Conservation (phyloP, 2,329 filamentous ascomycete genomes). For the Pseudogymnoascus verrucosus region DNA sequence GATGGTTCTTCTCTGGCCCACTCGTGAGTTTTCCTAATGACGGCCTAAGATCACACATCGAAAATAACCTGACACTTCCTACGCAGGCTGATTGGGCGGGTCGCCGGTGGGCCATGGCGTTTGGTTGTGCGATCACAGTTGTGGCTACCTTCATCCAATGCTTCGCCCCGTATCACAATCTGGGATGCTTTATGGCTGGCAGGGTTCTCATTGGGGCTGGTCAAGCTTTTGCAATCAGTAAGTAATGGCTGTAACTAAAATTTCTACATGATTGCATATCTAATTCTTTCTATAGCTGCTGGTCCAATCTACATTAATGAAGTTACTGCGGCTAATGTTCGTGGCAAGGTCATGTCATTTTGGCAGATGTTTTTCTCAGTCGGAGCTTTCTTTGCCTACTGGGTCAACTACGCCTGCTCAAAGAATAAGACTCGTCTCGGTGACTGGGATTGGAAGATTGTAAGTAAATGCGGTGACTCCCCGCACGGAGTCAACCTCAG, state of each 20-base stretch:
- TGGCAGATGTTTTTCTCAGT: conserved; percentile 61
- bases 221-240: conserved; percentile 51
- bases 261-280: not conserved
- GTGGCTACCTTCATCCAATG: conserved; percentile 60
- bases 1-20: not conserved
- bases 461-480: conserved; percentile 48
- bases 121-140: conserved; percentile 55
- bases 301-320: conserved; percentile 64
- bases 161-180: conserved; percentile 49
- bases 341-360: conserved; percentile 58
- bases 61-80: not conserved
- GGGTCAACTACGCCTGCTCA: conserved; percentile 55
- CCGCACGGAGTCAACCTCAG: not conserved
- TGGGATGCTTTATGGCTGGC: conserved; percentile 59
- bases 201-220: conserved; percentile 60
- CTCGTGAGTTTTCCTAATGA: not conserved
- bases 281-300: conserved; percentile 35
- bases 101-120: conserved; percentile 54
- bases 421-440: conserved; percentile 47
- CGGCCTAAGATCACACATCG: not conserved
- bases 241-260: not conserved
- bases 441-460: conserved; percentile 63
- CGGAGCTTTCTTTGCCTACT: conserved; percentile 56
- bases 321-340: conserved; percentile 52
- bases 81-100: conserved; percentile 45